Percentiles rank a stretch among this genome's conserved stretches.
Conservation (phyloP, 192 early-diverging fungal species). For the Backusella morwellensis region DNA sequence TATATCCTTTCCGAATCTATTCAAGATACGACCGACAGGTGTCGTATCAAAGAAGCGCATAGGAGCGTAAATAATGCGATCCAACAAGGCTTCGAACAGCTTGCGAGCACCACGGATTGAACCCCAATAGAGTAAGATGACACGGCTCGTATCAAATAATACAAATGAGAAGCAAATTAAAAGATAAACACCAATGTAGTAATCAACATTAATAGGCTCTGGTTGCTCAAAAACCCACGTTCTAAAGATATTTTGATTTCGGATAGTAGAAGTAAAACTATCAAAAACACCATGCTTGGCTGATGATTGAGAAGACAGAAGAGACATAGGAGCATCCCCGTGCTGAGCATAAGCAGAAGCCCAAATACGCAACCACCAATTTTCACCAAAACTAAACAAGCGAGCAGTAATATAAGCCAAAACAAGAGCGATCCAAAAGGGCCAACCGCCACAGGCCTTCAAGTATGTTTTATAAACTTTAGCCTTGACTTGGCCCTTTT, state of each 20-base stretch:
- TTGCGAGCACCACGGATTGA: constrained; percentile 51
- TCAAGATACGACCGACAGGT: constrained; percentile 75
- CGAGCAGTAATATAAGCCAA: constrained; percentile 40
- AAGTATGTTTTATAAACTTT: constrained; percentile 75
- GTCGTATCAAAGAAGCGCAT: constrained; percentile 80
- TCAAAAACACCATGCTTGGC: constrained; percentile 5
- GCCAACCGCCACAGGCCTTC: constrained; percentile 50
- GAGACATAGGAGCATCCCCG: neutral
- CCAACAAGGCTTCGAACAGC: constrained; percentile 53
- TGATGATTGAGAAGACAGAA: neutral
- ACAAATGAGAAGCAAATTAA: constrained; percentile 48
- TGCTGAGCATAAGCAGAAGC: constrained; percentile 35
- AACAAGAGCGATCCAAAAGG: constrained; percentile 53
- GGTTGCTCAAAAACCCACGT: neutral
- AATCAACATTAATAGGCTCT: constrained; percentile 30
- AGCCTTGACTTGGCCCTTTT: constrained; percentile 65
- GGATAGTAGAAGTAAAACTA: neutral
- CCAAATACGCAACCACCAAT: constrained; percentile 46
- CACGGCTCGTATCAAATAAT: constrained; percentile 42
- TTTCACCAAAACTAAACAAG: constrained; percentile 41
- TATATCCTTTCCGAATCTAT: constrained; percentile 72
- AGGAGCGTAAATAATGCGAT: constrained; percentile 56
- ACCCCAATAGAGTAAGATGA: constrained; percentile 43
- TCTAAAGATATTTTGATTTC: constrained; percentile 4
- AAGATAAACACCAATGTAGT: constrained; percentile 59